These are phyloP conservation scores for Sporothrix mexicana DNA, from an alignment of 2,329 filamentous ascomycete genomes.

Conservation along the genomic window DNA sequence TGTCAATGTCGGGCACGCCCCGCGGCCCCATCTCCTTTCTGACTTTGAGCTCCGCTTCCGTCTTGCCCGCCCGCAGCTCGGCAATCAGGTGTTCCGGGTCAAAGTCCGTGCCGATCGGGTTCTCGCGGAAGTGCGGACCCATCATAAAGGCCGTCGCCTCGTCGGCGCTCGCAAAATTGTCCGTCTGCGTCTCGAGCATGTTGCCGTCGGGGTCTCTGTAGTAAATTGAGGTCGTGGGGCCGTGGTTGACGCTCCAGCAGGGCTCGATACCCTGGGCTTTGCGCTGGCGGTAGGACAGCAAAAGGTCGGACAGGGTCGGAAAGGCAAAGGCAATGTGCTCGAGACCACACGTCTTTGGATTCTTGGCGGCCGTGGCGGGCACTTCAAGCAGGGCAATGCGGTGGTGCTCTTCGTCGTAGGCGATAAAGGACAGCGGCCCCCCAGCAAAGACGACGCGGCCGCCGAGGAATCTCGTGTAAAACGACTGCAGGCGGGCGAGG, in stretches of 20 bases:
- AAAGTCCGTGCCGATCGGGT: slow-evolving; percentile 53
- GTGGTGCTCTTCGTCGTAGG: slow-evolving; percentile 56
- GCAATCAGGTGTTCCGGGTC: slow-evolving; percentile 51
- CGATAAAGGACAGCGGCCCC: slow-evolving; percentile 46
- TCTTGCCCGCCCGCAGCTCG: slow-evolving; percentile 40
- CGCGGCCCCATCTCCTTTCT: slow-evolving; percentile 40
- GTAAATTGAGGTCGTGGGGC: slow-evolving; percentile 54
- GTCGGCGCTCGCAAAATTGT: slow-evolving; percentile 48
- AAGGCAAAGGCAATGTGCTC: slow-evolving; percentile 53
- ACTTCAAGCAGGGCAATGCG: slow-evolving; percentile 50
- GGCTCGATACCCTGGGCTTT: slow-evolving; percentile 48
- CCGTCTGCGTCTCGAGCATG: slow-evolving; percentile 54
- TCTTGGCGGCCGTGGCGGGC: slow-evolving; percentile 38
- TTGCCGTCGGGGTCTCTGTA: slow-evolving; percentile 58
- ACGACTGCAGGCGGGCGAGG: slow-evolving; percentile 44
- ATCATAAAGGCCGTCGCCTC: slow-evolving; percentile 51
- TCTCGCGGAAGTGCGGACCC: slow-evolving; percentile 46
- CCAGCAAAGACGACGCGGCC: slow-evolving; percentile 42
- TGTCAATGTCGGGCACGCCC: slow-evolving; percentile 30
- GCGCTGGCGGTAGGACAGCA: slow-evolving; percentile 47
- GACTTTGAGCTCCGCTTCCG: slow-evolving; percentile 41
- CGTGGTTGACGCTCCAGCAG: slow-evolving; percentile 54
- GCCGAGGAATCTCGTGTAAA: slow-evolving; percentile 48
- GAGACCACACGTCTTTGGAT: slow-evolving; percentile 43
- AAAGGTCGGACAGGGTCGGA: slow-evolving; percentile 45